These are phyloP conservation scores for Fusarium ramigenum DNA, from an alignment of 2,329 filamentous ascomycete species.

Conservation along the genomic window DNA sequence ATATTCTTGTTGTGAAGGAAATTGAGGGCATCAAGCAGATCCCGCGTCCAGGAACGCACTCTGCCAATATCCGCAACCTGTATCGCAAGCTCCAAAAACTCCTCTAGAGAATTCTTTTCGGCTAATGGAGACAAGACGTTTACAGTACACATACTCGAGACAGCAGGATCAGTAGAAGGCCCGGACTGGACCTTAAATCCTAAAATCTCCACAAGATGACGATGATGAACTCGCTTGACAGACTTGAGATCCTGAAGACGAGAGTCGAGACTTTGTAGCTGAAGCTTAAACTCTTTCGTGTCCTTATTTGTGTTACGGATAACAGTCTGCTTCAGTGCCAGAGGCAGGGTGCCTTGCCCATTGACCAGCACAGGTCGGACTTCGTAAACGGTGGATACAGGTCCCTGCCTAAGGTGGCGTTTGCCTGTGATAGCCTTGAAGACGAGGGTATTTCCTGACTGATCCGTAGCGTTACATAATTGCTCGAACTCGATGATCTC, in stretches of 20 bases:
- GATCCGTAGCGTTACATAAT: slow-evolving; percentile 69
- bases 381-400: slow-evolving; percentile 74
- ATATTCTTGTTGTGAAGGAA: slow-evolving; percentile 88
- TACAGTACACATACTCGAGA: slow-evolving; percentile 70
- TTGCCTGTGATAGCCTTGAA: slow-evolving; percentile 79
- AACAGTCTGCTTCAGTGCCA: slow-evolving; percentile 78
- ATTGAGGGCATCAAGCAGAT: slow-evolving; percentile 87
- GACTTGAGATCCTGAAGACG: slow-evolving; percentile 79
- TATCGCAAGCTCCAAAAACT: slow-evolving; percentile 82
- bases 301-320: slow-evolving; percentile 68
- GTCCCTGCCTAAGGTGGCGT: slow-evolving; percentile 70
- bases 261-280: slow-evolving; percentile 79
- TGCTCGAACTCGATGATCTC: slow-evolving; percentile 71
- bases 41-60: slow-evolving; percentile 89
- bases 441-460: slow-evolving; percentile 67
- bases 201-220: slow-evolving; percentile 80
- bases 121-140: slow-evolving; percentile 80
- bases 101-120: slow-evolving; percentile 83
- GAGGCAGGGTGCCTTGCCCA: slow-evolving; percentile 65
- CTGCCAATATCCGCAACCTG: slow-evolving; percentile 74
- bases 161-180: slow-evolving; percentile 51
- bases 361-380: slow-evolving; percentile 73
- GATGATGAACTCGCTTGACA: slow-evolving; percentile 77
- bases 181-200: slow-evolving; percentile 80
- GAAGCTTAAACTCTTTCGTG: slow-evolving; percentile 73